A percentile compares a stretch with the other conserved stretches of the same genome.
phyloP scores from a whole-genome alignment of 306 rosid genomes.

The Styphnolobium japonicum region DNA sequence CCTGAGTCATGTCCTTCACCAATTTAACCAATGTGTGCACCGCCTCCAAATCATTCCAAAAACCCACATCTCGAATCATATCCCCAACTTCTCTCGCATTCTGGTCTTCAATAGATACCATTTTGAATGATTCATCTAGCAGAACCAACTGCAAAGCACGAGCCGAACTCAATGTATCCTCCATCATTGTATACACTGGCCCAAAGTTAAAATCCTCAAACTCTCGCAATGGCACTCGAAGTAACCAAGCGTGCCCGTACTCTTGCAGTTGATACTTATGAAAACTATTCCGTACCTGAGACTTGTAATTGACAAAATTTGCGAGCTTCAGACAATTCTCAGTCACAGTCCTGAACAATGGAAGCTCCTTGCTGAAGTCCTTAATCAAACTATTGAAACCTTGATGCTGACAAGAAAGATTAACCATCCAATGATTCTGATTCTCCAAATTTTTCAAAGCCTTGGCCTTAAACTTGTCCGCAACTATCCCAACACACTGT shows the following conservation, averaged over 20 bases:
- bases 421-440: constrained; percentile 77
- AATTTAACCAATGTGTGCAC: constrained; percentile 48
- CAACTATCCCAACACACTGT: constrained; percentile 74
- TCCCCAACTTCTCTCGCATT: constrained; percentile 43
- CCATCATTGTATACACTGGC: constrained; percentile 39
- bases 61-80: constrained; percentile 41
- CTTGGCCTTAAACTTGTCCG: constrained; percentile 66
- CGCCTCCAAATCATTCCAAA: constrained; percentile 60
- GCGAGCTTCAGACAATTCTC: constrained; percentile 52
- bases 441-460: constrained; percentile 68
- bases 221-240: constrained; percentile 42
- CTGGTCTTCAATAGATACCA: constrained; percentile 50
- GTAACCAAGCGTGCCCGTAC: constrained; percentile 38
- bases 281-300: constrained; percentile 47
- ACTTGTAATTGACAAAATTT: constrained; percentile 50
- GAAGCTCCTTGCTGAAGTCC: constrained; percentile 54
- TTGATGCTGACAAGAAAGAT: constrained; percentile 68
- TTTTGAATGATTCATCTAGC: constrained; percentile 45
- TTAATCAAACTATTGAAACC: constrained; percentile 57
- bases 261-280: constrained; percentile 56
- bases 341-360: constrained; percentile 42
- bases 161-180: constrained; percentile 45
- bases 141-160: constrained; percentile 49
- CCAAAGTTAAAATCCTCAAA: constrained; percentile 35
- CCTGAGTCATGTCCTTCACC: constrained; percentile 51